These are phyloP conservation scores for Rhazya stricta DNA, from an alignment of 257 asterid species.

Conservation along the genomic window DNA sequence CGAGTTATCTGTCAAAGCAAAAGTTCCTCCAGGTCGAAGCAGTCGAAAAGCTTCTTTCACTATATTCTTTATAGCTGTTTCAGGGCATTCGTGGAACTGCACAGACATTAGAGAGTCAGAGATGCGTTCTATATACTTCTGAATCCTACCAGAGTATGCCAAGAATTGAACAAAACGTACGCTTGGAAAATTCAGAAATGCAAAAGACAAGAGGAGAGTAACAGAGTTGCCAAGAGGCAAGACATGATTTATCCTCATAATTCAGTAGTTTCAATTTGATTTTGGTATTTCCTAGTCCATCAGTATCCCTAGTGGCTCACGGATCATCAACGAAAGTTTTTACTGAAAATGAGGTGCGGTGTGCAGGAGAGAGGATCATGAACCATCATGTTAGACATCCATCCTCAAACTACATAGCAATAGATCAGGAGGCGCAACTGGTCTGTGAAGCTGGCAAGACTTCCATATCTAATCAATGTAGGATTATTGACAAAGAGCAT, in stretches of 20 bases:
- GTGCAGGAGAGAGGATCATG: background rate
- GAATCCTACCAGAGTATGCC: background rate
- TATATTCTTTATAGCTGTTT: slow-evolving; percentile 71
- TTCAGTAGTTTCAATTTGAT: background rate
- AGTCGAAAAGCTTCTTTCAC: slow-evolving; percentile 68
- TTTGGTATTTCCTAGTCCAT: background rate
- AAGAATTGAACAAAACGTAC: background rate
- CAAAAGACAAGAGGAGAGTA: background rate
- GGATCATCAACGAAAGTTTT: background rate
- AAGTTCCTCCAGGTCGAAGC: slow-evolving; percentile 90
- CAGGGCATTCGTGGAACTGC: slow-evolving; percentile 95
- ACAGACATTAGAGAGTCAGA: background rate
- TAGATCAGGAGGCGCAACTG: background rate
- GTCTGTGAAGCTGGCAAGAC: background rate
- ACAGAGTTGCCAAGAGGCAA: background rate
- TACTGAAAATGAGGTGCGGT: background rate
- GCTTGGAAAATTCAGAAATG: background rate
- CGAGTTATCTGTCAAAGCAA: slow-evolving; percentile 85
- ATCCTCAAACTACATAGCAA: background rate
- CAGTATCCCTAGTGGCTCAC: background rate
- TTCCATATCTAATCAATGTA: background rate
- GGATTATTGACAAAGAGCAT: background rate
- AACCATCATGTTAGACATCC: background rate
- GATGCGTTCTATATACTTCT: background rate
- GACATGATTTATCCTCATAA: no score